These are phyloP conservation scores for Solanum hybrid DNA, from an alignment of 305 asterid genomes.

Conservation along the genomic window DNA sequence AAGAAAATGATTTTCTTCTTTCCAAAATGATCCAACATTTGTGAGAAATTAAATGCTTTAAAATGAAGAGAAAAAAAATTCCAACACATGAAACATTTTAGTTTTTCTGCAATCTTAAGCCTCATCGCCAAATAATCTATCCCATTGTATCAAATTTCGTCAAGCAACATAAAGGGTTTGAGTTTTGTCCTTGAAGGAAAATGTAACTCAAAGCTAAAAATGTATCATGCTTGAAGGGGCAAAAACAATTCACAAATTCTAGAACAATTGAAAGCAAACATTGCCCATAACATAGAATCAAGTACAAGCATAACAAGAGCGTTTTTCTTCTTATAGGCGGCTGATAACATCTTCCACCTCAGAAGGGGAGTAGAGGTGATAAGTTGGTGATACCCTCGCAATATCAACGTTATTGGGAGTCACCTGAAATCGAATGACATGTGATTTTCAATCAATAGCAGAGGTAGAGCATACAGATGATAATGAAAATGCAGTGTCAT, in stretches of 20 bases:
- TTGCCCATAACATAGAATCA: neutral
- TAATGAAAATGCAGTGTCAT: neutral
- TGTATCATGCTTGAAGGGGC: neutral
- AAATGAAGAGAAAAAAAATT: neutral
- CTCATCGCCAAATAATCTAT: neutral
- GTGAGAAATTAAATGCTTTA: neutral
- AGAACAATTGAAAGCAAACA: neutral
- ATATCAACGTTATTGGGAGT: conserved; percentile 85
- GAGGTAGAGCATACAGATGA: neutral
- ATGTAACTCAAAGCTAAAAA: neutral
- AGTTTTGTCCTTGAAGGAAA: neutral
- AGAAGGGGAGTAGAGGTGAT: conserved; percentile 72
- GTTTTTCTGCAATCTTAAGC: neutral
- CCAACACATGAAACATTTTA: neutral
- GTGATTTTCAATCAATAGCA: neutral
- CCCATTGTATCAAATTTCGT: neutral
- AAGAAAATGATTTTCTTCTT: neutral
- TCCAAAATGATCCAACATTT: neutral
- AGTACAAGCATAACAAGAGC: neutral
- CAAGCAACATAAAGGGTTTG: neutral
- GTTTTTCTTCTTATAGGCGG: conserved; percentile 38
- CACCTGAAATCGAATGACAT: conserved; percentile 36
- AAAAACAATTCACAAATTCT: neutral
- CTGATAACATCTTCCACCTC: conserved; percentile 77
- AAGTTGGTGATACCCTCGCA: conserved; percentile 69